phyloP scores from a whole-genome alignment of 192 early-diverging fungal genomes.

The Funneliformis mosseae region DNA sequence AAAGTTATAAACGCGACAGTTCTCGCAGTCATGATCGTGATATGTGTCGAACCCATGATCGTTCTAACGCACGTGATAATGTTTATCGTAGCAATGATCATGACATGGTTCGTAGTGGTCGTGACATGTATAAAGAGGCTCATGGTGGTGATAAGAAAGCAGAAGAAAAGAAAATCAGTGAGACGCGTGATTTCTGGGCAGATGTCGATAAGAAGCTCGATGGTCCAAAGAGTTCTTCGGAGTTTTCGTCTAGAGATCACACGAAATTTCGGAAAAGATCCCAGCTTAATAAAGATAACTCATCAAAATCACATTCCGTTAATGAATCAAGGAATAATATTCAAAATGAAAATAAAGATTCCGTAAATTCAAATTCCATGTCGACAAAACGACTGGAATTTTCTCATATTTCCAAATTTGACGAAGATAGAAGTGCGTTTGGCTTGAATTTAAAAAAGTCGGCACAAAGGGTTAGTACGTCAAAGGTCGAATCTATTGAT shows the following conservation, averaged over 20 bases:
- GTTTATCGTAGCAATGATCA: slow-evolving; percentile 9
- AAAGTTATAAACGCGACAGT: not conserved
- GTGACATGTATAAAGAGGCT: no score
- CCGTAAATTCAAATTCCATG: not conserved
- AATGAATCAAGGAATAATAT: not conserved
- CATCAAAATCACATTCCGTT: not conserved
- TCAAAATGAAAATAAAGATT: not conserved
- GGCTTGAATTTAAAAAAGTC: not conserved
- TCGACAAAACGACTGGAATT: not conserved
- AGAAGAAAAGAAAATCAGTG: not conserved
- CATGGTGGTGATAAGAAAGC: not conserved
- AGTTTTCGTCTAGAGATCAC: not conserved
- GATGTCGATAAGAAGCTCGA: not conserved
- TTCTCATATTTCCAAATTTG: not conserved
- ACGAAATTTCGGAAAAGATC: not conserved
- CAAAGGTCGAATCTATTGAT: not conserved
- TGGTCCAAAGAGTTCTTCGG: not conserved
- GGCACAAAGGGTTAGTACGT: not conserved
- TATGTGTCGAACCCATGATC: not conserved
- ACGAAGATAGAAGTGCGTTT: not conserved
- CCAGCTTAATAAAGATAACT: not conserved
- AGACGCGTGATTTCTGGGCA: not conserved
- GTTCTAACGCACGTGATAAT: not conserved
- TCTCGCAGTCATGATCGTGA: slow-evolving; percentile 12
- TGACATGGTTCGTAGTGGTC: not conserved